Conservation (phyloP, 331 rosid species). For the Pyracantha coccinea region DNA sequence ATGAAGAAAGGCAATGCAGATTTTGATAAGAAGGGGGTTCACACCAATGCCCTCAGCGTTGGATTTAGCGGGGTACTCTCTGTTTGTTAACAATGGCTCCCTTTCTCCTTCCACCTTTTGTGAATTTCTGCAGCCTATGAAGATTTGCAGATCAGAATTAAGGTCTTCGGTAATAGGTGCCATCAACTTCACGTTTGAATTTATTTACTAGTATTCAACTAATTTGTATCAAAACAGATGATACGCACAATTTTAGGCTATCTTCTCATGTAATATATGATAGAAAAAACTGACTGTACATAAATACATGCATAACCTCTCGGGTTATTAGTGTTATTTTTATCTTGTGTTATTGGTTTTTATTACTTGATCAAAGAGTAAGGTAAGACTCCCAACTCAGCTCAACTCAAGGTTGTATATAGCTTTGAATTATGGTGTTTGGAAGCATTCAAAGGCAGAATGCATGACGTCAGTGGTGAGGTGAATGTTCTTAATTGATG, state of each 20-base stretch:
- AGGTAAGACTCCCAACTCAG: no score
- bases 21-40: slow-evolving; percentile 30
- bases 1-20: slow-evolving; percentile 43
- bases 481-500: no score
- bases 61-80: slow-evolving; percentile 42
- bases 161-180: background rate
- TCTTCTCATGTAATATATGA: background rate
- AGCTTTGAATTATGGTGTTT: no score
- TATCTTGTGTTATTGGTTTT: background rate
- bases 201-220: background rate
- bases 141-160: background rate
- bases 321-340: background rate
- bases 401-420: no score
- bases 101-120: background rate
- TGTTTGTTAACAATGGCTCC: slow-evolving; percentile 21
- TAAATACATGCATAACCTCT: background rate
- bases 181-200: background rate
- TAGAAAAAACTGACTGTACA: background rate
- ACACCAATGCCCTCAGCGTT: slow-evolving; percentile 29
- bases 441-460: no score
- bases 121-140: background rate
- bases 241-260: background rate
- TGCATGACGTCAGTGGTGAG: no score
- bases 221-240: background rate
- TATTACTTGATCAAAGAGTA: no score